Evolutionary conservation across 2,329 filamentous ascomycete genomes (phyloP), one percentile per base, ranked within the genome.

Genomic region (Trichoderma afroharzianum): DNA sequence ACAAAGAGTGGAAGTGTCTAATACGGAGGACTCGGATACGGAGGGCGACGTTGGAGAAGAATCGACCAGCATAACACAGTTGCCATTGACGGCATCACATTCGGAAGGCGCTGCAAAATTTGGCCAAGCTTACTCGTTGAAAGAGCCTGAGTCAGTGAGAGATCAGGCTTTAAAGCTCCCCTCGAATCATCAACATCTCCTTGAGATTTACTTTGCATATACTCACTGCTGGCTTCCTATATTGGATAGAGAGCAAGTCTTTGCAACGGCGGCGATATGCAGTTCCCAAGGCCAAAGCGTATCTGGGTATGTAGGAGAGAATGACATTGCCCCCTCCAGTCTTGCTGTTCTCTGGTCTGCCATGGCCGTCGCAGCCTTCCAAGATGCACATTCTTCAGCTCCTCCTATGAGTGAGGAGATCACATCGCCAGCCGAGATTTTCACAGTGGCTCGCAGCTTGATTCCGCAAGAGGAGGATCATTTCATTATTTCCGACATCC

Each of bases 271-370:
- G 14, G 21, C 57, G 26, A 36, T 36, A 36, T 62, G 57, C 39
- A 30, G 33, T 6, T 62, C 57, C 18, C 57, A 36, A 1, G 8
- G 6, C 9, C 18, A 15, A n/a, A 26, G 12, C 36, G 6, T 11
- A 9, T 15, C 28, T 28, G 14, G 43, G 1, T 36, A 30, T 47
- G 9, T 5, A 6, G 12, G 14, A 11, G 21, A 33, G 24, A 61
- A 24, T 36, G 30, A 6, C 5, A 53, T 18, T 11, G 14, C 9
- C 6, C 6, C 28, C 9, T 62, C 67, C 21, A 61, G 21, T 2
- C 67, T 69, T 36, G 67, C 67, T 43, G 57, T 62, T 53, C 55
- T 69, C 14, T 69, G 67, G 67, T 69, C 67, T 15, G 67, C 67
- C 15, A 28, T 69, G 21, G 67, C 67, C 21, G 11, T 69, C 30